phyloP scores from a whole-genome alignment of 2,329 filamentous ascomycete species.

The Purpureocillium lavendulum region DNA sequence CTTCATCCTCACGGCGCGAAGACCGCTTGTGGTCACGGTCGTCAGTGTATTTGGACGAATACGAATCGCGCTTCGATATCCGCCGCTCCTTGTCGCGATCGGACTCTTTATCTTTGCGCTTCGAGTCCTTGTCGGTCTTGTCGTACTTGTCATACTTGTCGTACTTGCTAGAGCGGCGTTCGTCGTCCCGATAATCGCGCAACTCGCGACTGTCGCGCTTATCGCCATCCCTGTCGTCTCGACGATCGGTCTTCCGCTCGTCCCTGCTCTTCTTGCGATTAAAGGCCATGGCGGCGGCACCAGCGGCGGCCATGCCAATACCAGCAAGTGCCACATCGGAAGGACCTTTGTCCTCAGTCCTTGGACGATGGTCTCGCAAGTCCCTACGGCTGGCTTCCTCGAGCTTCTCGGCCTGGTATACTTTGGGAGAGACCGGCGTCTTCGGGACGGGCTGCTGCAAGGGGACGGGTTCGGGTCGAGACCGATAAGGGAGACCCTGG shows the following conservation, averaged over 20 bases:
- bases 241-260: constrained; percentile 12
- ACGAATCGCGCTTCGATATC: constrained; percentile 20
- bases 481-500: constrained; percentile 28
- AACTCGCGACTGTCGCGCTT: constrained; percentile 5
- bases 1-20: constrained; percentile 23
- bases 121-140: constrained; percentile 11
- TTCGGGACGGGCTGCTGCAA: constrained; percentile 83
- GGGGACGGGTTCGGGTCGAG: constrained; percentile 52
- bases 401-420: constrained; percentile 48
- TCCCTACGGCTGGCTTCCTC: constrained; percentile 27
- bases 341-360: constrained; percentile 29
- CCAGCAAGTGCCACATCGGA: constrained; percentile 38
- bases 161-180: constrained; percentile 11
- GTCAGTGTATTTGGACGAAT: constrained; percentile 18
- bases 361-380: constrained; percentile 17
- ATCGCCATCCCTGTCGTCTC: constrained; percentile 7
- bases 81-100: constrained; percentile 16
- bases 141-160: constrained; percentile 7
- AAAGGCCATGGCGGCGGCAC: constrained; percentile 25
- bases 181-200: constrained; percentile 10
- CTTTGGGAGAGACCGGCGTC: constrained; percentile 58
- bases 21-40: constrained; percentile 20
- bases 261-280: constrained; percentile 15
- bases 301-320: constrained; percentile 39
- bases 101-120: constrained; percentile 9